A percentile compares a stretch with the other conserved stretches of the same genome.
Evolutionary conservation across 2,329 filamentous ascomycete genomes (phyloP).

Genomic region (Paracamarosporium sp.): DNA sequence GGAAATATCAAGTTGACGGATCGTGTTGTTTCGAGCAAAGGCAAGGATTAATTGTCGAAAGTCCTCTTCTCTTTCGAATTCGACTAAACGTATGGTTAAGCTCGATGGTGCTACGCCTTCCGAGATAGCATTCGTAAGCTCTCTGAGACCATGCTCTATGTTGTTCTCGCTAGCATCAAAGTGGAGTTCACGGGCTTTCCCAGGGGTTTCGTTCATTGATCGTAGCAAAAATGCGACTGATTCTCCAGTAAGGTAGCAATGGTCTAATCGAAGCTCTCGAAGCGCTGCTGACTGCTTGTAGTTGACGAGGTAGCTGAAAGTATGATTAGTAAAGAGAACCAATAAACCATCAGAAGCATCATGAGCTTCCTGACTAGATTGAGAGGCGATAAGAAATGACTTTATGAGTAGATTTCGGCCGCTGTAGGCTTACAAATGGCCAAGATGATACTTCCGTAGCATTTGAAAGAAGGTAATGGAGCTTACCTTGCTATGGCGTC

Average conservation of each 20-base stretch:
- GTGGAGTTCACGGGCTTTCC: conserved; percentile 64
- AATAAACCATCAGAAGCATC: no score
- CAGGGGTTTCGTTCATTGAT: conserved; percentile 63
- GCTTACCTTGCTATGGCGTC: conserved; percentile 63
- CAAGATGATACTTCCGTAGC: background rate
- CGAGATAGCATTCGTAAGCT: conserved; percentile 60
- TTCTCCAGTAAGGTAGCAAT: conserved; percentile 69
- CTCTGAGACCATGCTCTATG: conserved; percentile 59
- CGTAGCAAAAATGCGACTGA: conserved; percentile 71
- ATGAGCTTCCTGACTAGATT: no score
- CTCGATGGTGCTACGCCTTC: conserved; percentile 65
- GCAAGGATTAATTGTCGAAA: conserved; percentile 70
- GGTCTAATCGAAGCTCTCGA: conserved; percentile 68
- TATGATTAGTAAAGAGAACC: conserved; percentile 42
- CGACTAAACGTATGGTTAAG: conserved; percentile 71
- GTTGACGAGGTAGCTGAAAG: conserved; percentile 64
- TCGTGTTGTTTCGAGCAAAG: conserved; percentile 66
- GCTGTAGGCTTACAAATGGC: background rate
- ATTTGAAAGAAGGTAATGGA: background rate
- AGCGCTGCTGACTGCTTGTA: conserved; percentile 65
- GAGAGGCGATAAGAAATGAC: no score
- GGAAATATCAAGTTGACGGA: conserved; percentile 71
- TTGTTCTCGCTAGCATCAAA: conserved; percentile 71
- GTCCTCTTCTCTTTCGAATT: conserved; percentile 70
- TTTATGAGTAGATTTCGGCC: background rate